These are phyloP conservation scores for Mycena sp. DNA, from an alignment of 1,284 basidiomycete genomes.

Conservation along the genomic window DNA sequence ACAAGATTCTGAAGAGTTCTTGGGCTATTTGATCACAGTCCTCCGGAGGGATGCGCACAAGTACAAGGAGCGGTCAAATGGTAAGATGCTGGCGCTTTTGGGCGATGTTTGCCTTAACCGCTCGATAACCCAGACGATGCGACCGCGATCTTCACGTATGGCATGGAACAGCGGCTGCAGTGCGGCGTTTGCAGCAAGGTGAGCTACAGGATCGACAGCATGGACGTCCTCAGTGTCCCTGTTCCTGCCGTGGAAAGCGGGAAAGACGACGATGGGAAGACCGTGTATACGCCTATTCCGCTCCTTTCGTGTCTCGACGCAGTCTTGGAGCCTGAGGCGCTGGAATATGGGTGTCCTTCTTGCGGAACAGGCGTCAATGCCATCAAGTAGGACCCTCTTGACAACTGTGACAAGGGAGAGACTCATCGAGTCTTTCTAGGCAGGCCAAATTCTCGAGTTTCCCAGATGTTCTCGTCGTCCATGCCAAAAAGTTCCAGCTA, in stretches of 20 bases:
- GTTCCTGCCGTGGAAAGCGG: slow-evolving; percentile 73
- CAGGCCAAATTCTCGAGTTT: slow-evolving; percentile 85
- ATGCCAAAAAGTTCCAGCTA: slow-evolving; percentile 95
- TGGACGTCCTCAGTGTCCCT: slow-evolving; percentile 83
- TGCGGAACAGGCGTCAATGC: slow-evolving; percentile 55
- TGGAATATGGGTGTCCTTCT: slow-evolving; percentile 74
- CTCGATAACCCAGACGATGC: slow-evolving; percentile 56
- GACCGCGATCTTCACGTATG: slow-evolving; percentile 84
- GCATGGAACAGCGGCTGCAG: slow-evolving; percentile 86
- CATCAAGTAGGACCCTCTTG: slow-evolving; percentile 47
- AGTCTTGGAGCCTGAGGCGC: slow-evolving; percentile 72
- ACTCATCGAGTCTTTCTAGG: slow-evolving; percentile 49
- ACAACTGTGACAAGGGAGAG: background rate
- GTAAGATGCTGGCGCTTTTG: slow-evolving; percentile 34
- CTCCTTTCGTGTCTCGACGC: slow-evolving; percentile 76
- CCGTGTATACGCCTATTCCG: slow-evolving; percentile 74
- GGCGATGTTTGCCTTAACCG: background rate
- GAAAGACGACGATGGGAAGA: slow-evolving; percentile 68
- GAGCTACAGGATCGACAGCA: slow-evolving; percentile 84
- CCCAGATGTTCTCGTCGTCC: slow-evolving; percentile 89
- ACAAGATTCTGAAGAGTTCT: slow-evolving; percentile 97
- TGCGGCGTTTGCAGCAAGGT: slow-evolving; percentile 88
- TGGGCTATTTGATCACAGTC: slow-evolving; percentile 81
- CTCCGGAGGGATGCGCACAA: slow-evolving; percentile 75
- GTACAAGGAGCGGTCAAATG: slow-evolving; percentile 48